These are phyloP conservation scores for Thielaviopsis euricoi DNA, from an alignment of 2,329 filamentous ascomycete genomes.

Conservation along the genomic window DNA sequence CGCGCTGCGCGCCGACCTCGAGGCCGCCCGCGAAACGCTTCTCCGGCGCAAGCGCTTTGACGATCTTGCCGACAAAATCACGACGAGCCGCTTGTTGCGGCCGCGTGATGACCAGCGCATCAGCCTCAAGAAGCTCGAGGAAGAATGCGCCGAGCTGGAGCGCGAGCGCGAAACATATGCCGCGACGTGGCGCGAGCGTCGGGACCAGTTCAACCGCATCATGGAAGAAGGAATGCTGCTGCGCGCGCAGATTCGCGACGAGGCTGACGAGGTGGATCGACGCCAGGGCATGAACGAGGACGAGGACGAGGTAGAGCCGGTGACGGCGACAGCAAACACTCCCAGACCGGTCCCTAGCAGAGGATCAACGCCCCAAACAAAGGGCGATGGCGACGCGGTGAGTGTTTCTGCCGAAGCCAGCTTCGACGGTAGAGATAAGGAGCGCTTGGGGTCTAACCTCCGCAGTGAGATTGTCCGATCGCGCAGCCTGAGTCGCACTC, in stretches of 20 bases:
- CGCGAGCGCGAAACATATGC: constrained; percentile 69
- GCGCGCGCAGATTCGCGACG: constrained; percentile 72
- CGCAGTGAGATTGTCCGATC: constrained; percentile 6
- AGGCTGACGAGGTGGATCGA: constrained; percentile 86
- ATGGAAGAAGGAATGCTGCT: constrained; percentile 84
- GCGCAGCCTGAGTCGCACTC: constrained; percentile 4
- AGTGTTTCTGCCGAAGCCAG: constrained; percentile 13
- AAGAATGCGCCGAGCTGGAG: constrained; percentile 77
- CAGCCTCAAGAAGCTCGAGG: constrained; percentile 65
- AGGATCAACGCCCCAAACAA: constrained; percentile 7
- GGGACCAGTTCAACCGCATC: constrained; percentile 74
- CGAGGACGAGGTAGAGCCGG: constrained; percentile 41
- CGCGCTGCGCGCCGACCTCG: constrained; percentile 56
- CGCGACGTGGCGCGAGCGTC: constrained; percentile 66
- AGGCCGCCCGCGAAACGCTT: constrained; percentile 58
- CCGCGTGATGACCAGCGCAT: constrained; percentile 69
- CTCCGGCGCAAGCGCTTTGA: constrained; percentile 74
- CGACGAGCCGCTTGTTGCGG: constrained; percentile 60
- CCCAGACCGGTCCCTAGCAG: constrained; percentile 33
- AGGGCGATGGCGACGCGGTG: constrained; percentile 22
- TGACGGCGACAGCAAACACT: constrained; percentile 29
- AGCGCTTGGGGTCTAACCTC: constrained; percentile 4
- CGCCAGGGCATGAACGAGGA: constrained; percentile 67
- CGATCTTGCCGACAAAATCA: constrained; percentile 73
- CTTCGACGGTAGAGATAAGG: neutral